These are phyloP conservation scores for Nannochloris sp. DNA, from an alignment of 139 green algal genomes.

Conservation along the genomic window DNA sequence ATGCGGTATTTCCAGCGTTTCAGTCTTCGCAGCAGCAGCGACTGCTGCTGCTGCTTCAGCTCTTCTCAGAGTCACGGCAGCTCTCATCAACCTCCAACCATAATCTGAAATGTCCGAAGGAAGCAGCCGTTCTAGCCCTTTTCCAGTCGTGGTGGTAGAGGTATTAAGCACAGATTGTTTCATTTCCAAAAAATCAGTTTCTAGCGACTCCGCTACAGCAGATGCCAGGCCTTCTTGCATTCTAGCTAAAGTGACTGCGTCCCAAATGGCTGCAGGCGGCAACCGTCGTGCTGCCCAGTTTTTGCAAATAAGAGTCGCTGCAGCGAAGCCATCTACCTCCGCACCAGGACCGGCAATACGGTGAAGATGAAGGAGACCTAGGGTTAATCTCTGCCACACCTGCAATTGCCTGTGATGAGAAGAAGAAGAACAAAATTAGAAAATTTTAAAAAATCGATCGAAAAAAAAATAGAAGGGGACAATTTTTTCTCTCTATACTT, in stretches of 20 bases:
- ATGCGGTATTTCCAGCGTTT: background rate
- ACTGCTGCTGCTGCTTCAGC: background rate
- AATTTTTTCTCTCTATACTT: conserved; percentile 1
- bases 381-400: background rate
- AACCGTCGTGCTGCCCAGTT: background rate
- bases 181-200: conserved; percentile 1
- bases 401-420: conserved; percentile 12
- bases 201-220: background rate
- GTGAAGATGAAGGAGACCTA: background rate
- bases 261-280: background rate
- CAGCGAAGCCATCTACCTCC: background rate
- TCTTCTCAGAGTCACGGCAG: background rate
- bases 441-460: background rate
- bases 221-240: background rate
- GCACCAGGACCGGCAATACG: background rate
- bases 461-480: background rate
- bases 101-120: background rate
- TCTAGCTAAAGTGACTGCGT: background rate
- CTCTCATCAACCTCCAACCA: background rate
- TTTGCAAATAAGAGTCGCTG: background rate
- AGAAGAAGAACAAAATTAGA: background rate
- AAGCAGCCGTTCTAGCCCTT: background rate
- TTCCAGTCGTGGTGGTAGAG: background rate
- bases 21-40: background rate
- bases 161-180: no score